Evolutionary conservation across 1,284 basidiomycete genomes (phyloP), one percentile per base, ranked within the genome.

Genomic region (Ganoderma resinaceum): DNA sequence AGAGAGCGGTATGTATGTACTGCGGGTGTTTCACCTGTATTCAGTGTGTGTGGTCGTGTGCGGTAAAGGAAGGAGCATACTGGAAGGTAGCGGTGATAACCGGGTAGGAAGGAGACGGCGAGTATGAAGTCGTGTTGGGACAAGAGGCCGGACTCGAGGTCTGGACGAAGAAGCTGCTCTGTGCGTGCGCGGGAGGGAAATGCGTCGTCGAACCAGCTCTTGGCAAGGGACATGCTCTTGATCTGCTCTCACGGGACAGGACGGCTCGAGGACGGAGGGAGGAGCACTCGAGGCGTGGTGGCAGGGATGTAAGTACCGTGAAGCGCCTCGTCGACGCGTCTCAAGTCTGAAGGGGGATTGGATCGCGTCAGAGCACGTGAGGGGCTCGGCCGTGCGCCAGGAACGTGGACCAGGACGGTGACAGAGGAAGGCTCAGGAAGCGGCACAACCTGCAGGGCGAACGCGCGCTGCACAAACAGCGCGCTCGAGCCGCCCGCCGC

Each of bases 101-200:
- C 83, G 49, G 88, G 84, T 26, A 89, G 78, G 78, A 90, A 89
- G 42, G 76, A 59, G 67, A 81, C 74, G 23, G 88, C 85, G 18
- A 84, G 77, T 3, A 87, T 80, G 76, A 85, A 91, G 80, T 92
- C 91, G 61, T 83, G 82, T 33, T 74, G 75, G 9, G 86, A 83
- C 64, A 92, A 79, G 66, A 82, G 81, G 23, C 86, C 87, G 35
- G 82, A 79, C 52, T 91, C 87, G 57, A 86, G 82, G 73, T 91
- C 87, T 57, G 89, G 89, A 11, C 81, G 79, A 46, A 92, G 82
- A 64, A 91, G 86, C 37, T 80, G 77, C 66, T 80, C 77, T 0
- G 83, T 75, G 31, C 73, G 75, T 63, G 76, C 73, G 63, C 75
- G 79, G 38, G 79, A 79, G 61, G 69, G 73, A 73, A 86, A 86